Evolutionary conservation across 805 yeast species (phyloP).

Genomic region (Candida glaebosa): DNA sequence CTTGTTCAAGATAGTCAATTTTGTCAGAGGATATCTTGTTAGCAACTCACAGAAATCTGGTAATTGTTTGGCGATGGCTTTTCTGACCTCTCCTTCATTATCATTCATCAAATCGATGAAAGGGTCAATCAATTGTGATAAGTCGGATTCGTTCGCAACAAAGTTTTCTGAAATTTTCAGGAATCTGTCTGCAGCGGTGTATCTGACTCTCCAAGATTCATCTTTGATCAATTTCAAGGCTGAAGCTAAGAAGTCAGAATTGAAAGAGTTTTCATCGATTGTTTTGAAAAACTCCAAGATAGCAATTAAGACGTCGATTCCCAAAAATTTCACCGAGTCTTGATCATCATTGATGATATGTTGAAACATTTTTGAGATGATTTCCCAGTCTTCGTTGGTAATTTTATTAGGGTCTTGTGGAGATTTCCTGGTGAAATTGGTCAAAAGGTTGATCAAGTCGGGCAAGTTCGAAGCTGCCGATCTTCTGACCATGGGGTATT

Average conservation of each 20-base stretch:
- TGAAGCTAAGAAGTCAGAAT: slow-evolving; percentile 58
- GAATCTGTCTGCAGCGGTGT: slow-evolving; percentile 95
- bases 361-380: slow-evolving; percentile 78
- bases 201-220: slow-evolving; percentile 97
- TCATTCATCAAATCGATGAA: slow-evolving; percentile 80
- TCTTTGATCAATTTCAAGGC: slow-evolving; percentile 75
- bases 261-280: slow-evolving; percentile 55
- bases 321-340: slow-evolving; percentile 88
- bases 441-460: slow-evolving; percentile 54
- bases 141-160: slow-evolving; percentile 51
- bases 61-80: slow-evolving; percentile 88
- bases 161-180: slow-evolving; percentile 68
- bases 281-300: slow-evolving; percentile 67
- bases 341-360: slow-evolving; percentile 78
- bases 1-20: slow-evolving; percentile 56
- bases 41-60: slow-evolving; percentile 67
- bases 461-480: slow-evolving; percentile 90
- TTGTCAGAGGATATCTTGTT: slow-evolving; percentile 26
- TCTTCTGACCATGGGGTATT: slow-evolving; percentile 96
- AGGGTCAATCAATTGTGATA: slow-evolving; percentile 61
- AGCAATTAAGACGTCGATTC: slow-evolving; percentile 84
- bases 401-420: slow-evolving; percentile 32
- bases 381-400: slow-evolving; percentile 67
- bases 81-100: slow-evolving; percentile 94
- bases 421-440: slow-evolving; percentile 41